phyloP scores from a whole-genome alignment of 495 filamentous ascomycete genomes.

The Penicillium subrubescens region DNA sequence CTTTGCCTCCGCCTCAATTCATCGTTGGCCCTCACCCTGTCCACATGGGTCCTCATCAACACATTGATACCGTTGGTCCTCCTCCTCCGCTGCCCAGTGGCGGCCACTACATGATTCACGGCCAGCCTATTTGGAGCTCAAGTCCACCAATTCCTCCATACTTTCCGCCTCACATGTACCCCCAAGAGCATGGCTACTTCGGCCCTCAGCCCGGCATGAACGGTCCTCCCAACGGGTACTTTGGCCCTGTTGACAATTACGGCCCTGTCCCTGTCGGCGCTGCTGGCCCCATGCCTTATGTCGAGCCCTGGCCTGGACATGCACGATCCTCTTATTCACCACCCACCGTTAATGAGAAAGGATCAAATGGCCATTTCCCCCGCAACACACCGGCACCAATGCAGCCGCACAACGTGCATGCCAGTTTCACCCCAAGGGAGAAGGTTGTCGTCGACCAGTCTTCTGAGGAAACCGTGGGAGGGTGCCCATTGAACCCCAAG shows the following conservation, averaged over 20 bases:
- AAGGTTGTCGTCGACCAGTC: background rate
- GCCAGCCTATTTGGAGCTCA: background rate
- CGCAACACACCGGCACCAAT: background rate
- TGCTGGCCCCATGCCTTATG: background rate
- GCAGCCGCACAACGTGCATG: background rate
- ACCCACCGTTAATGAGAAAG: background rate
- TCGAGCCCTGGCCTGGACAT: background rate
- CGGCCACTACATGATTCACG: background rate
- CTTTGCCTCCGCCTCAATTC: background rate
- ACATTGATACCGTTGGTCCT: too few species aligned
- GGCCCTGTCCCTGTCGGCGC: background rate
- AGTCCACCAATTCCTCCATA: background rate
- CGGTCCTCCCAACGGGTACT: constrained; percentile 1
- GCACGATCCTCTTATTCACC: background rate
- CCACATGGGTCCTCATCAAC: background rate
- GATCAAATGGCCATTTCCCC: background rate
- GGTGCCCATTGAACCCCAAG: background rate
- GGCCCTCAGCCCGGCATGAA: background rate
- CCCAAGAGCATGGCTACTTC: background rate
- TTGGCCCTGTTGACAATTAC: constrained; percentile 4
- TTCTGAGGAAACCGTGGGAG: background rate
- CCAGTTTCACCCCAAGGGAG: background rate
- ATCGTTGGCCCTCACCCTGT: background rate
- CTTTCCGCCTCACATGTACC: background rate
- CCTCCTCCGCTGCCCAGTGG: too few species aligned